Base-by-base conservation (phyloP, 202 grass and related monocot genomes). In the Alloteropsis angusta region DNA sequence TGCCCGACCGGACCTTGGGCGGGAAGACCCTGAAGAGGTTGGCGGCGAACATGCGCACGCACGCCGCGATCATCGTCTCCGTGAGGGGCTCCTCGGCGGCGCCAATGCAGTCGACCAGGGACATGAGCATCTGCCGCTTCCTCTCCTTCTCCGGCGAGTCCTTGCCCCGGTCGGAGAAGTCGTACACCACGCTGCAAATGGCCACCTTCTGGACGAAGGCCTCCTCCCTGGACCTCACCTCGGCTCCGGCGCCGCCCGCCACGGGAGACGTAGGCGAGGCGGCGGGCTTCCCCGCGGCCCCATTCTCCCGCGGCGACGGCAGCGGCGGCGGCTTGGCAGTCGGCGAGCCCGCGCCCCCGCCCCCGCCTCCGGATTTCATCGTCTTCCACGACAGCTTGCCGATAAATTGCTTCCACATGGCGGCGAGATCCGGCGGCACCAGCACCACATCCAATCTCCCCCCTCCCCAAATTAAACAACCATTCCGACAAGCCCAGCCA, bases 11-110 rank as follows among this genome's bases (percentile, higher is more conserved):
- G 16, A 81, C 82, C 44, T 93, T 93, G 50, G 93, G 93, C 5
- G 90, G 90, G 57, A 97, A 97, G 76, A 93, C 93, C 83, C 93
- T 81, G 85, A 97, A 97, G 41, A 97, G 82, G 77, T 97, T 97
- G 16, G 65, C 60, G 2, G 88, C 75, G 16, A 97, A 93, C 88
- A 93, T 88, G 71, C 86, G 81, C 58, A 87, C 91, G 43, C 81
- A 83, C 0, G 88, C 90, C 11, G 77, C 81, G 17, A 93, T 91
- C 90, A 97, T 91, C 22, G 66, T 81, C 83, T 97, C 93, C 10
- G 90, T 91, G 46, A 93, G 75, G 37, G 86, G 93, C 59, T 92
- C 87, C 45, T 90, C 88, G 9, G 84, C 84, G 5, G 83, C 71
- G 34, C 80, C 68, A 50, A 97, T 52, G 60, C 77, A 89, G n/a